Evolutionary conservation across 1,284 basidiomycete species (phyloP), one percentile per base, ranked within the genome.

Genomic region (Rhodotorula sp.): DNA sequence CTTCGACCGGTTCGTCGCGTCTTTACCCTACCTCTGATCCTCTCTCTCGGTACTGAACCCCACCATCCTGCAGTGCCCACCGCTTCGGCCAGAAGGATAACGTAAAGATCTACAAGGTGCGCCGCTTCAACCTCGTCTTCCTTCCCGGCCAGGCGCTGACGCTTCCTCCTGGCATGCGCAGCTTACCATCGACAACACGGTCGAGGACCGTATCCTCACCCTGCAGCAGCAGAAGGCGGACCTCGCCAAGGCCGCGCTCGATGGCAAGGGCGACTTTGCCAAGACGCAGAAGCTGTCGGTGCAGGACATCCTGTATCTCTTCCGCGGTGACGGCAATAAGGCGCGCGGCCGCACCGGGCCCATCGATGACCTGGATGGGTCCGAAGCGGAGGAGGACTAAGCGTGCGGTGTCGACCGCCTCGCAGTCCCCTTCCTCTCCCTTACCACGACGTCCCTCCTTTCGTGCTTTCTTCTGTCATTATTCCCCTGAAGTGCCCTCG

Each of bases 91-190:
- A 98, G 83, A 90, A 85, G 61, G 87, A 89, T 25, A 87, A 90
- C 69, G 95, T 98, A 53, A 88, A 91, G 80, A 95, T 98, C 76
- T 94, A 89, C 85, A 99, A 99, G 83, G 86, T 99, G 46, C 21
- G 44, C 44, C 44, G 9, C 15, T 17, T 17, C 44, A 10, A 41
- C 39, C 39, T 41, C 39, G 10, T 41, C 8, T 8, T 41, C 39
- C 8, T 19, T 17, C 4, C 44, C 21, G 19, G 19, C 3, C 44
- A n/a, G 27, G 32, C 34, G 22, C 34, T 29, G 4, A 12, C 50
- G n/a, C 12, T 6, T 15, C 44, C 29, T 19, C 15, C 12, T n/a
- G 21, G n/a, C 10, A 13, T 13, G 7, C 46, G 46, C 32, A 65
- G 63, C 62, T 63, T 25, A 55, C 53, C 70, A 90, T 99, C 70